phyloP scores from a whole-genome alignment of 2,329 filamentous ascomycete genomes.

The Arthrobotrys entomopaga region DNA sequence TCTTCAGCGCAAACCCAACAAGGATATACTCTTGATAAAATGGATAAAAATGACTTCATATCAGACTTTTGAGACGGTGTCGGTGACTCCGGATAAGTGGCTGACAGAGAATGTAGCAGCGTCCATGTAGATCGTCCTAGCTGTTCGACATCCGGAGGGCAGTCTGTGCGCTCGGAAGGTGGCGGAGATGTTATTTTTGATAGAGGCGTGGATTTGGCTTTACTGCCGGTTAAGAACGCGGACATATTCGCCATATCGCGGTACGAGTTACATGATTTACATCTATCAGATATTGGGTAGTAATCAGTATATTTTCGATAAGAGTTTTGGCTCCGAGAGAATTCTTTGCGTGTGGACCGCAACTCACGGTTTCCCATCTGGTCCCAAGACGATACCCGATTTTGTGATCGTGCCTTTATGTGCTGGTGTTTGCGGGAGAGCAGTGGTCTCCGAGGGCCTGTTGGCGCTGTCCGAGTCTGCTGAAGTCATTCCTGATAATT shows the following conservation, averaged over 20 bases:
- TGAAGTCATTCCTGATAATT: slow-evolving; percentile 23
- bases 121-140: slow-evolving; percentile 93
- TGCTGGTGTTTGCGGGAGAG: slow-evolving; percentile 33
- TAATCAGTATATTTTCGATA: too few species aligned
- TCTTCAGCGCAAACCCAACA: slow-evolving; percentile 96
- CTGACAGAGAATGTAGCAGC: slow-evolving; percentile 88
- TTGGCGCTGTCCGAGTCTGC: slow-evolving; percentile 9
- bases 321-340: background rate
- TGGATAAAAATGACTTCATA: slow-evolving; percentile 77
- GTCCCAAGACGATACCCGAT: slow-evolving; percentile 75
- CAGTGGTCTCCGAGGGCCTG: slow-evolving; percentile 7
- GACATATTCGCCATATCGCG: slow-evolving; percentile 71
- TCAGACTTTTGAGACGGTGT: slow-evolving; percentile 76
- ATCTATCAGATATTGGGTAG: slow-evolving; percentile 71
- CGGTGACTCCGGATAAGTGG: slow-evolving; percentile 80
- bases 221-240: slow-evolving; percentile 65
- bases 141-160: slow-evolving; percentile 84
- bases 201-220: slow-evolving; percentile 62
- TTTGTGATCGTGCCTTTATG: slow-evolving; percentile 64
- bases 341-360: slow-evolving; percentile 32
- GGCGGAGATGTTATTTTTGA: slow-evolving; percentile 5
- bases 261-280: slow-evolving; percentile 75
- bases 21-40: slow-evolving; percentile 89
- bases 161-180: slow-evolving; percentile 55
- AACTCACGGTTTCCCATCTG: slow-evolving; percentile 84